A percentile compares a stretch with the other conserved stretches of the same genome.
phyloP scores from a whole-genome alignment of 805 yeast species.

The Wickerhamomyces mucosus region DNA sequence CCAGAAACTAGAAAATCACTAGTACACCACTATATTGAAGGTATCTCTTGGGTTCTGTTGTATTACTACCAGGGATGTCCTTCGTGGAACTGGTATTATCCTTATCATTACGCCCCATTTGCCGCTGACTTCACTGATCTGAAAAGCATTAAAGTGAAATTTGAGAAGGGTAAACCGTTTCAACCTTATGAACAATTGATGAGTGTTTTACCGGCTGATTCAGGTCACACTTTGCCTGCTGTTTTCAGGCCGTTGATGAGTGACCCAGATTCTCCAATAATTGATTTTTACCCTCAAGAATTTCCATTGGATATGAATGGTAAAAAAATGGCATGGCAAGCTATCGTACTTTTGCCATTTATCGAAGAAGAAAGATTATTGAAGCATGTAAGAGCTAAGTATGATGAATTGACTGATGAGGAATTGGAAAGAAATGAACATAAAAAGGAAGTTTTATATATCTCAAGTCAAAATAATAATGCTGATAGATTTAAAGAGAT shows the following conservation, averaged over 20 bases:
- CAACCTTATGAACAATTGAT: slow-evolving; percentile 87
- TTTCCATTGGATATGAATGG: slow-evolving; percentile 94
- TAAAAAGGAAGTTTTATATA: slow-evolving; percentile 58
- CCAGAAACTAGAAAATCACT: slow-evolving; percentile 46
- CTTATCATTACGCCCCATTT: slow-evolving; percentile 96
- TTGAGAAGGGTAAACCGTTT: slow-evolving; percentile 69
- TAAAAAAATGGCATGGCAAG: slow-evolving; percentile 91
- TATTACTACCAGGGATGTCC: slow-evolving; percentile 98
- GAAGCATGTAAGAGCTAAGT: slow-evolving; percentile 54
- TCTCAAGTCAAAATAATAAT: slow-evolving; percentile 54
- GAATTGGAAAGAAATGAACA: slow-evolving; percentile 63
- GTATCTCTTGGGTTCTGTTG: slow-evolving; percentile 91
- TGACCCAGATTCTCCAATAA: slow-evolving; percentile 67
- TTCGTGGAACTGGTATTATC: slow-evolving; percentile 97
- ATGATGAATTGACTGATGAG: slow-evolving; percentile 51
- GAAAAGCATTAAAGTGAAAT: slow-evolving; percentile 41
- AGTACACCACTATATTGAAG: slow-evolving; percentile 74
- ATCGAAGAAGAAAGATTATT: slow-evolving; percentile 76
- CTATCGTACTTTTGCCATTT: slow-evolving; percentile 82
- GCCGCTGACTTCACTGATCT: slow-evolving; percentile 72
- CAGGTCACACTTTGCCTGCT: slow-evolving; percentile 77
- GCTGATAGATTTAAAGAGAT: slow-evolving; percentile 24
- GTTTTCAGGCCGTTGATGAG: slow-evolving; percentile 78
- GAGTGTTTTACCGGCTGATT: slow-evolving; percentile 93
- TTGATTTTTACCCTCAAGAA: slow-evolving; percentile 84